A percentile compares a stretch with the other conserved stretches of the same genome.
Evolutionary conservation across 2,329 filamentous ascomycete genomes (phyloP).

Genomic region (Fusarium sp.): DNA sequence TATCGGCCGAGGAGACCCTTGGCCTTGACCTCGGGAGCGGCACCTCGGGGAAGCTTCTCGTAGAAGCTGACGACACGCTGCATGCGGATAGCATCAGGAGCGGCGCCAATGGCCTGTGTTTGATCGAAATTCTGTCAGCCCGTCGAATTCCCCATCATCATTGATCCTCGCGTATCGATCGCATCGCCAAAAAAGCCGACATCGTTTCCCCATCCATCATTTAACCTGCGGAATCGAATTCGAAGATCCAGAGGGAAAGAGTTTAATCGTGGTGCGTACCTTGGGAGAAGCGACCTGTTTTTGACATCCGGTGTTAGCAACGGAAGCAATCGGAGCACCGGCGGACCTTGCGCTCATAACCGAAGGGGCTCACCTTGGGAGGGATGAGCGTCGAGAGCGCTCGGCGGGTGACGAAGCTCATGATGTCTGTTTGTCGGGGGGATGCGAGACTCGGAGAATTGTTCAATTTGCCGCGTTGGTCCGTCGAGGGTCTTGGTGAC

Average conservation of each 20-base stretch:
- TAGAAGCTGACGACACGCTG: constrained; percentile 98
- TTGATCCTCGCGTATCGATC: constrained; percentile 19
- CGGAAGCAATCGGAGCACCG: constrained; percentile 44
- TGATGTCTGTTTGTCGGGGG: constrained; percentile 61
- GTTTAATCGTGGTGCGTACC: constrained; percentile 59
- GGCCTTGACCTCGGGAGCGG: constrained; percentile 82
- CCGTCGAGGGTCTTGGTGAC: constrained; percentile 46
- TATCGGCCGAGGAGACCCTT: constrained; percentile 88
- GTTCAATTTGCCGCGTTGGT: constrained; percentile 44
- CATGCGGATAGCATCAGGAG: constrained; percentile 96
- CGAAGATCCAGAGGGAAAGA: constrained; percentile 2
- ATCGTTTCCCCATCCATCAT: constrained; percentile 18
- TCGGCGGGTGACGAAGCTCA: constrained; percentile 92
- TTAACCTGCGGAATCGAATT: constrained; percentile 26
- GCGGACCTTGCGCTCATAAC: constrained; percentile 38
- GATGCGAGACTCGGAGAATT: constrained; percentile 38
- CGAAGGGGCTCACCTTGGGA: constrained; percentile 78
- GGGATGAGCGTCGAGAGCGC: constrained; percentile 98
- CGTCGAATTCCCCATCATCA: constrained; percentile 23
- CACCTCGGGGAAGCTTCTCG: constrained; percentile 93
- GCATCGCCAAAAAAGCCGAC: constrained; percentile 25
- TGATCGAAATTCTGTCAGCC: constrained; percentile 48
- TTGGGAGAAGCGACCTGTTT: constrained; percentile 79
- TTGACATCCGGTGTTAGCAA: constrained; percentile 50
- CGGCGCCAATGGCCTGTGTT: constrained; percentile 85